Conservation (phyloP, 2,329 filamentous ascomycete species). For the Apiospora phragmitis region DNA sequence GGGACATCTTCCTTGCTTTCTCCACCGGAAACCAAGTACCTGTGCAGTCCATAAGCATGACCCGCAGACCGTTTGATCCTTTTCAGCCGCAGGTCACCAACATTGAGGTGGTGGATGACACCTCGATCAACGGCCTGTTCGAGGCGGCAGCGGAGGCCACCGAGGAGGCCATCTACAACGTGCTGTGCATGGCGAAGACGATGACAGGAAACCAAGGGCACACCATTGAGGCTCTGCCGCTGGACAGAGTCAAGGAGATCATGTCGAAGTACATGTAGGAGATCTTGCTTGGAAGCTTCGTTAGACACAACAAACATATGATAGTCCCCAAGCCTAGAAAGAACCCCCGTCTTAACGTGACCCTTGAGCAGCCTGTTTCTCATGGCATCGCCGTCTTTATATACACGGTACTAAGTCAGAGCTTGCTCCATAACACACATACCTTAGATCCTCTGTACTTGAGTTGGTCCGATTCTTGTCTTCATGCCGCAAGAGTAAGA, state of each 20-base stretch:
- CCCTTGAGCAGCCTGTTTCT: background rate
- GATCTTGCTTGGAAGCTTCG: background rate
- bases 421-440: background rate
- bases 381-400: background rate
- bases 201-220: conserved; percentile 54
- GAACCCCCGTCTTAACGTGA: background rate
- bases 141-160: conserved; percentile 62
- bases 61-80: conserved; percentile 39
- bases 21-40: conserved; percentile 58
- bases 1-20: conserved; percentile 68
- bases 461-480: no score
- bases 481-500: no score
- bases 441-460: background rate
- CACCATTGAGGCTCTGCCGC: conserved; percentile 50
- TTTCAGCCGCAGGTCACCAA: conserved; percentile 37
- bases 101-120: conserved; percentile 54
- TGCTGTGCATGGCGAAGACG: conserved; percentile 60
- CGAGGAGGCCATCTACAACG: conserved; percentile 68
- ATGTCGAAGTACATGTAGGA: conserved; percentile 38
- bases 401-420: background rate
- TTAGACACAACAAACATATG: background rate
- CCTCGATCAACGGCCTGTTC: conserved; percentile 61
- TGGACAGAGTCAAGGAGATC: conserved; percentile 46
- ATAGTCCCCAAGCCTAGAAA: background rate
- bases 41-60: conserved; percentile 39